These are phyloP conservation scores for Wilcoxina mikolae DNA, from an alignment of 495 filamentous ascomycete species.

Conservation along the genomic window DNA sequence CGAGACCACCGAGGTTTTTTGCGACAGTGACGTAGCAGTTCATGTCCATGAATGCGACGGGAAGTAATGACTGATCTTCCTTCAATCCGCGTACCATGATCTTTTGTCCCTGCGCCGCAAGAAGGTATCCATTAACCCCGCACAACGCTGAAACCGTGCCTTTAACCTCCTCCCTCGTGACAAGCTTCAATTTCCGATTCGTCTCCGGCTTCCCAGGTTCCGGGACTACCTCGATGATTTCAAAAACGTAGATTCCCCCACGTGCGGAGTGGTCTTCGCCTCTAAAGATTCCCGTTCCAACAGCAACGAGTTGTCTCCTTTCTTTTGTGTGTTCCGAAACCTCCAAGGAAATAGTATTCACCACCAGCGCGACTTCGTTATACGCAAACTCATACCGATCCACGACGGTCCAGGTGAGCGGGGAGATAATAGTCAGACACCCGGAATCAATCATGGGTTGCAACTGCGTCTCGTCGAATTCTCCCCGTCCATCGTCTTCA, in stretches of 20 bases:
- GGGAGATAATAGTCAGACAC: conserved; percentile 56
- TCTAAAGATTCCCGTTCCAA: conserved; percentile 67
- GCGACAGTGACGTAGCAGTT: conserved; percentile 73
- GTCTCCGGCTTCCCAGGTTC: conserved; percentile 75
- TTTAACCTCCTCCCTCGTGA: conserved; percentile 78
- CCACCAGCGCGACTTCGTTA: conserved; percentile 60
- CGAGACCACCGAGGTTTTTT: conserved; percentile 67
- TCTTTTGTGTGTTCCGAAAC: conserved; percentile 80
- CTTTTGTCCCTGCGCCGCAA: conserved; percentile 89
- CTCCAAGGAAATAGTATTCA: conserved; percentile 74
- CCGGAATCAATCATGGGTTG: conserved; percentile 54
- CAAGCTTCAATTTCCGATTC: conserved; percentile 64
- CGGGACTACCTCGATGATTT: conserved; percentile 78
- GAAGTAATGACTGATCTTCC: conserved; percentile 78
- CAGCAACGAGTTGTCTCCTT: conserved; percentile 60
- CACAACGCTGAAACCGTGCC: conserved; percentile 85
- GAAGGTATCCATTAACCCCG: conserved; percentile 82
- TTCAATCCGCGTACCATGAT: conserved; percentile 89
- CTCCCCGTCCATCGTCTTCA: conserved; percentile 67
- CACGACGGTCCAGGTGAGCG: conserved; percentile 54
- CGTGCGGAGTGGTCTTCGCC: conserved; percentile 78
- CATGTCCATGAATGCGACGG: conserved; percentile 97
- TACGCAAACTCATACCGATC: conserved; percentile 56
- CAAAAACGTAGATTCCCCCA: conserved; percentile 82
- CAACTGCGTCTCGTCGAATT: conserved; percentile 51